phyloP scores from a whole-genome alignment of 192 early-diverging fungal genomes.

The Coemansia sp. region DNA sequence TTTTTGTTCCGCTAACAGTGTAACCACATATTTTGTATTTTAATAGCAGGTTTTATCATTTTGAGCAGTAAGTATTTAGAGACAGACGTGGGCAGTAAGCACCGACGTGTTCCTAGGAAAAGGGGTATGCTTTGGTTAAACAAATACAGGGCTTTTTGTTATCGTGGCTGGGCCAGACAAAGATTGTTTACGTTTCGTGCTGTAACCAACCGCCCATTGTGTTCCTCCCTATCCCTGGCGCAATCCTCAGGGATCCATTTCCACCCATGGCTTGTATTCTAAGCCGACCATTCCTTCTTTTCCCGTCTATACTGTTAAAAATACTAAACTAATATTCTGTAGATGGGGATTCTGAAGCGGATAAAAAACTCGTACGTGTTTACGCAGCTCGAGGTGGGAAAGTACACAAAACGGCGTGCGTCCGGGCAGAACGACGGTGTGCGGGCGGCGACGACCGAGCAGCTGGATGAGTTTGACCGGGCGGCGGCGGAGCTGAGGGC shows the following conservation, averaged over 20 bases:
- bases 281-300: neutral
- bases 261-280: neutral
- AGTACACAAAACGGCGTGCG: constrained; percentile 56
- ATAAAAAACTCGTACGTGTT: constrained; percentile 56
- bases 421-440: neutral
- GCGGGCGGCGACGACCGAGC: constrained; percentile 8
- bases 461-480: constrained; percentile 46
- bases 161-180: neutral
- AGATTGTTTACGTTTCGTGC: neutral
- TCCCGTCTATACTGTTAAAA: neutral
- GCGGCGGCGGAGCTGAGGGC: constrained; percentile 28
- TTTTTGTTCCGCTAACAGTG: no score
- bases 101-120: no score
- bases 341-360: constrained; percentile 51
- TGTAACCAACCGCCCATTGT: neutral
- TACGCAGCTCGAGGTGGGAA: constrained; percentile 56
- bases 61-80: no score
- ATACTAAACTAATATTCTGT: neutral
- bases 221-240: neutral
- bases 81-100: no score
- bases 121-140: neutral
- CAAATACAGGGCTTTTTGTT: neutral
- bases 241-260: neutral
- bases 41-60: no score
- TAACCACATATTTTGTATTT: no score